Conservation (phyloP, 306 rosid genomes). For the Malus sieversii region DNA sequence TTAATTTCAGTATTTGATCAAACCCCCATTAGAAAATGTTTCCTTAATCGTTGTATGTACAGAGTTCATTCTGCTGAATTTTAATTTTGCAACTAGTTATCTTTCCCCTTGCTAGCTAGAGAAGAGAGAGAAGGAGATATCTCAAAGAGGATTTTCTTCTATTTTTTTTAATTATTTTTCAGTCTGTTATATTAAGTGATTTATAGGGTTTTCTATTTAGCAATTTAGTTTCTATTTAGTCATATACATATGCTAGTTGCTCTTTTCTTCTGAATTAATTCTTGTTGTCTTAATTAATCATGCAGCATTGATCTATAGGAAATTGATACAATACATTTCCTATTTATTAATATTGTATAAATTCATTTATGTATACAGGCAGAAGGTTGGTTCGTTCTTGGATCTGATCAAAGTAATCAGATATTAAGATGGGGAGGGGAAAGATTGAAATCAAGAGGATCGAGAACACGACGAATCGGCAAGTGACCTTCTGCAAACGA, state of each 20-base stretch:
- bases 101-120: not conserved
- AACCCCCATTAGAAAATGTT: not conserved
- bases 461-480: constrained; percentile 81
- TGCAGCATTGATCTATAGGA: not conserved
- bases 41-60: not conserved
- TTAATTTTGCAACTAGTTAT: not conserved
- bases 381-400: not conserved
- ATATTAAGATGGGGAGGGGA: constrained; percentile 71
- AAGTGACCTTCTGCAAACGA: constrained; percentile 91
- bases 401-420: not conserved
- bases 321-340: too few species aligned
- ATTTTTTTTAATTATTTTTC: not conserved
- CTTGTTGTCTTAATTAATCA: not conserved
- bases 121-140: not conserved
- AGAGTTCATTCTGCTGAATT: not conserved
- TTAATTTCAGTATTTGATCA: not conserved
- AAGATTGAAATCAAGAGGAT: constrained; percentile 95
- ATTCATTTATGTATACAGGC: not conserved
- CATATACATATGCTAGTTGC: too few species aligned
- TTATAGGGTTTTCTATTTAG: not conserved
- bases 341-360: too few species aligned
- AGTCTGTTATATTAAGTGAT: not conserved
- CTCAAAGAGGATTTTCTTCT: not conserved
- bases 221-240: not conserved
- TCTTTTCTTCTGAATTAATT: too few species aligned